These are phyloP conservation scores for Cavenderia fasciculata DNA, from an alignment of 78 protist genomes.

Conservation along the genomic window DNA sequence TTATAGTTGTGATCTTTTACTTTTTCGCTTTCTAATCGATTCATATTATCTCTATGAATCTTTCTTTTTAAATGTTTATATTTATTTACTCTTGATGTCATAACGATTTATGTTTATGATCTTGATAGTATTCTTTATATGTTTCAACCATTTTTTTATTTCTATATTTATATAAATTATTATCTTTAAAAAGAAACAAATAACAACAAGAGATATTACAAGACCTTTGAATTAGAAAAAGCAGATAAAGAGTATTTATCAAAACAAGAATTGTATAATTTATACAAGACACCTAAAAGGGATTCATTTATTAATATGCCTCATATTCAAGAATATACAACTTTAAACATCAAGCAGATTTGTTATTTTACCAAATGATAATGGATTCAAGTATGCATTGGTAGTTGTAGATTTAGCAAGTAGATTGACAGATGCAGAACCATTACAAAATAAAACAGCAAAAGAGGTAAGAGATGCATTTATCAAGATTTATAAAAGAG, in stretches of 20 bases:
- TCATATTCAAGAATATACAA: not conserved
- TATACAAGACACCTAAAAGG: not conserved
- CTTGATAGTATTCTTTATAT: too few species aligned
- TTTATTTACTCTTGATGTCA: too few species aligned
- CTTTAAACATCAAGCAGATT: slow-evolving; percentile 9
- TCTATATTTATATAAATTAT: too few species aligned
- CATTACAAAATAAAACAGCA: not conserved
- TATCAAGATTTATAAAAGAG: not conserved
- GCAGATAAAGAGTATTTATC: not conserved
- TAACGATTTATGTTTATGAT: too few species aligned
- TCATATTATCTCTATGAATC: too few species aligned
- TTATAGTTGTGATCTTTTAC: too few species aligned
- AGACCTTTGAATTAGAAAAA: not conserved
- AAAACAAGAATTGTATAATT: not conserved
- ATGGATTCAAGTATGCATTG: slow-evolving; percentile 12
- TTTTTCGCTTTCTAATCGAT: too few species aligned
- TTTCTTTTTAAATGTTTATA: too few species aligned
- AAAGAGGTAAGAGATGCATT: not conserved
- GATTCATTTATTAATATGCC: not conserved
- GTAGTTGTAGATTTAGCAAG: slow-evolving; percentile 5
- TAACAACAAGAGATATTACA: too few species aligned
- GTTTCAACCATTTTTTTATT: too few species aligned
- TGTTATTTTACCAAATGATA: slow-evolving; percentile 6
- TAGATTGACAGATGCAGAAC: slow-evolving; percentile 13
- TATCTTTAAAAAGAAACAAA: too few species aligned